Conservation (phyloP, 1,139 yeast genomes). For the Blastobotrys aristatus region DNA sequence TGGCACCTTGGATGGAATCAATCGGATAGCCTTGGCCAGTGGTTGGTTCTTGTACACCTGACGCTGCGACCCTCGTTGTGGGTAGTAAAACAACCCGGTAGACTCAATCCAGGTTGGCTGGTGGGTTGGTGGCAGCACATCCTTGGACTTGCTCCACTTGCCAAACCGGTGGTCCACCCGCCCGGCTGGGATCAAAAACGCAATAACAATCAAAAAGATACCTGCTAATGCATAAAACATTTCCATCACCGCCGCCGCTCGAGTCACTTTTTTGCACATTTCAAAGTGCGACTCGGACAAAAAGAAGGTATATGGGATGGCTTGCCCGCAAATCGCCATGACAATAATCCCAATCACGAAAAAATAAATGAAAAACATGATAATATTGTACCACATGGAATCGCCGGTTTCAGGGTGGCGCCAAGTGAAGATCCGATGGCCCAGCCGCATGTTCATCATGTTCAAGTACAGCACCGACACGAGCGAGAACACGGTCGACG, state of each 20-base stretch:
- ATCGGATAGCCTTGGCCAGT: constrained; percentile 41
- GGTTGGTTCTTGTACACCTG: constrained; percentile 43
- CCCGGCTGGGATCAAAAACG: constrained; percentile 57
- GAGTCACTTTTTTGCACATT: constrained; percentile 53
- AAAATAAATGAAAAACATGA: constrained; percentile 50
- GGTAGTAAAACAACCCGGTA: constrained; percentile 44
- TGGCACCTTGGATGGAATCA: constrained; percentile 39
- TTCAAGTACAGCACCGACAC: constrained; percentile 40
- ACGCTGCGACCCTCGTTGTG: constrained; percentile 25
- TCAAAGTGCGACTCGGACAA: constrained; percentile 43
- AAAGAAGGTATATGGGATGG: constrained; percentile 58
- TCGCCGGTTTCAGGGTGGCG: constrained; percentile 76
- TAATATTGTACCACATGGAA: constrained; percentile 47
- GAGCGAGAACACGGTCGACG: constrained; percentile 55
- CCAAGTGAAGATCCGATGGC: constrained; percentile 78
- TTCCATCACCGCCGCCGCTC: constrained; percentile 54
- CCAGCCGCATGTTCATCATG: constrained; percentile 56
- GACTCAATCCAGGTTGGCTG: constrained; percentile 81
- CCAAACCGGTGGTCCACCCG: constrained; percentile 44
- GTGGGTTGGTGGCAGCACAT: constrained; percentile 42
- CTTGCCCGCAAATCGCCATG: constrained; percentile 65
- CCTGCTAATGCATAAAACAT: constrained; percentile 57
- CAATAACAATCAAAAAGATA: constrained; percentile 43
- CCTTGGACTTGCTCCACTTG: constrained; percentile 15
- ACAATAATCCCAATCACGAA: constrained; percentile 55